Conservation (phyloP, 129 eudicot species). For the Rutidosis leptorrhynchoides region DNA sequence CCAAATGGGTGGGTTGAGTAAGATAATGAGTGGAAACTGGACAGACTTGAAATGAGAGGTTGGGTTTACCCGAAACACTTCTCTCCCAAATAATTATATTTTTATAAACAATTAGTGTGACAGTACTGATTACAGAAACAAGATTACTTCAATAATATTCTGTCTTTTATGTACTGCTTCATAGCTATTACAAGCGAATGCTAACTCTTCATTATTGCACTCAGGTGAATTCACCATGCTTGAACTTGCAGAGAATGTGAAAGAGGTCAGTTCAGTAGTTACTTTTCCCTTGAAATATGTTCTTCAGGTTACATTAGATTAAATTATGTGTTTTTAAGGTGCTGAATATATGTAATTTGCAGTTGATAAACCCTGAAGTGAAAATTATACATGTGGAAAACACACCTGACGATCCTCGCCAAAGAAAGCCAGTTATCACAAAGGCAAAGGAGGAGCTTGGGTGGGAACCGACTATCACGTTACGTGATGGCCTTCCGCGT, state of each 20-base stretch:
- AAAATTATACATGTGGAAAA: conserved; percentile 63
- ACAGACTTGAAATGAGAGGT: no score
- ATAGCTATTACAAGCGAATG: no score
- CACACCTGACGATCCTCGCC: conserved; percentile 90
- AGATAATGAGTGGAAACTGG: no score
- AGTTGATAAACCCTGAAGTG: conserved; percentile 80
- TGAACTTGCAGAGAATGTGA: conserved; percentile 81
- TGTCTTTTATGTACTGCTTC: no score
- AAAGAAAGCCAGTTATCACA: conserved; percentile 77
- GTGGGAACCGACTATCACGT: conserved; percentile 75
- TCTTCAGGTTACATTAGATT: no score
- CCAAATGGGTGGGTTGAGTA: no score
- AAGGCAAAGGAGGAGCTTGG: conserved; percentile 70
- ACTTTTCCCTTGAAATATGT: not conserved
- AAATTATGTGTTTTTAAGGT: no score
- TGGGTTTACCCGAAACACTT: no score
- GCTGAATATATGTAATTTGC: conserved; percentile 11
- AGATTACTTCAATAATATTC: no score
- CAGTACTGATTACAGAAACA: no score
- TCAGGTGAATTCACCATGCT: conserved; percentile 83
- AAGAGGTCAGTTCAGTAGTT: conserved; percentile 49
- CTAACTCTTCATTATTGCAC: not conserved
- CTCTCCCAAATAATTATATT: not conserved
- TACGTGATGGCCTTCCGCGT: conserved; percentile 76
- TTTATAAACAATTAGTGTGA: no score